phyloP scores from a whole-genome alignment of 345 rosid species.

The Eucalyptus regnans region DNA sequence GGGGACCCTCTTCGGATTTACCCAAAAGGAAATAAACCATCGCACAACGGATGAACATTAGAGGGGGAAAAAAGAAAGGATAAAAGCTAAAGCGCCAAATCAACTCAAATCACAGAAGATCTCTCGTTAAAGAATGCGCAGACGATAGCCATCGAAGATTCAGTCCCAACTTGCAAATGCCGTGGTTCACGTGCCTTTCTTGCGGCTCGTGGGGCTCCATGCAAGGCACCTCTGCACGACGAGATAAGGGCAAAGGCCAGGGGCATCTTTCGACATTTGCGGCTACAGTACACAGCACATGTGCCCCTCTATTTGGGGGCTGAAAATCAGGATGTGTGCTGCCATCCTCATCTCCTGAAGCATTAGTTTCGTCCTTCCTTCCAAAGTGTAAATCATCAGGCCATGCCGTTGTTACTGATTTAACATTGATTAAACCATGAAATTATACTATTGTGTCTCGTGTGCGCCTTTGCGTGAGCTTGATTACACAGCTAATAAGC shows the following conservation, averaged over 20 bases:
- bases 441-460: neutral
- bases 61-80: neutral
- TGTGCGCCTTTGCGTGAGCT: neutral
- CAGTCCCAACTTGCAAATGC: neutral
- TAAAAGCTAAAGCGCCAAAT: neutral
- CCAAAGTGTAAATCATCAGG: neutral
- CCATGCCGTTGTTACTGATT: neutral
- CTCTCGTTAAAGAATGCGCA: neutral
- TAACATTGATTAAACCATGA: neutral
- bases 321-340: neutral
- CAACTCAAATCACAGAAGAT: neutral
- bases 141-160: neutral
- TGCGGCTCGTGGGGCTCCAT: neutral
- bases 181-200: neutral
- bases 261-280: neutral
- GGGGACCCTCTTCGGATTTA: neutral
- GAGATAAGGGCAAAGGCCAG: neutral
- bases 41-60: neutral
- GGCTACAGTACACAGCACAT: neutral
- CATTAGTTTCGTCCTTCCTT: neutral
- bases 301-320: neutral
- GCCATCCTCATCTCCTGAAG: neutral
- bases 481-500: neutral
- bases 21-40: neutral
- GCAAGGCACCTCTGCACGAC: neutral